Base-by-base conservation (phyloP, 257 asterid species). In the Fraxinus quadrangulata region DNA sequence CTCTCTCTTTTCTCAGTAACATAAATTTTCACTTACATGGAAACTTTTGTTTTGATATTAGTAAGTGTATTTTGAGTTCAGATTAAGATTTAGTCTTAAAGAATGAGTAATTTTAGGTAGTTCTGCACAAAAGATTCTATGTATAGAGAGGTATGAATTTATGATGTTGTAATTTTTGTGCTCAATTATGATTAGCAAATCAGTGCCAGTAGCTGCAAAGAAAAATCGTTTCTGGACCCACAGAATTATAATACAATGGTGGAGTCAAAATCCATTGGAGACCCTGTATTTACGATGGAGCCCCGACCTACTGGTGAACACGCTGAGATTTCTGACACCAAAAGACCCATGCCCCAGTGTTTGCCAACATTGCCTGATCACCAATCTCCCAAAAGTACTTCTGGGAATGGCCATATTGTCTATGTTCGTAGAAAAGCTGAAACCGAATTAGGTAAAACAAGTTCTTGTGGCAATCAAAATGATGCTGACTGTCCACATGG, bases 381-480 rank as follows among this genome's bases (percentile, higher is more conserved):
- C 24, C 76, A 42, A 72, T 82, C 76, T 79, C 82, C 88, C 6
- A 85, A 84, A 78, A 82, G 79, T 83, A 88, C 79, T 85, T 79
- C 85, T 67, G 86, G 86, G 69, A 73, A 73, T 73, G 85, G 87
- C 67, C 92, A 83, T 87, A 90, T 87, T 74, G 97, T 92, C 19
- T 92, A 92, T 80, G 92, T 89, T 80, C 87, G 96, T 67, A 88
- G 96, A 82, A 92, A 84, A 86, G 87, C 88, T 73, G 97, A 92
- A 77, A 71, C 81, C n/a, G 92, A 86, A 65, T 74, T 75, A 28
- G 75, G 80, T 70, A 87, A 82, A 82, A 69, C 75, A 49, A 81
- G 75, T 73, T 36, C 75, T 67, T 81, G 75, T 61, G 84, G 79
- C 76, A 72, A 71, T 70, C 87, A 67, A 76, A 75, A 59, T 26